A percentile compares a stretch with the other conserved stretches of the same genome.
Conservation (phyloP, 306 rosid species). For the Rosa chinensis region DNA sequence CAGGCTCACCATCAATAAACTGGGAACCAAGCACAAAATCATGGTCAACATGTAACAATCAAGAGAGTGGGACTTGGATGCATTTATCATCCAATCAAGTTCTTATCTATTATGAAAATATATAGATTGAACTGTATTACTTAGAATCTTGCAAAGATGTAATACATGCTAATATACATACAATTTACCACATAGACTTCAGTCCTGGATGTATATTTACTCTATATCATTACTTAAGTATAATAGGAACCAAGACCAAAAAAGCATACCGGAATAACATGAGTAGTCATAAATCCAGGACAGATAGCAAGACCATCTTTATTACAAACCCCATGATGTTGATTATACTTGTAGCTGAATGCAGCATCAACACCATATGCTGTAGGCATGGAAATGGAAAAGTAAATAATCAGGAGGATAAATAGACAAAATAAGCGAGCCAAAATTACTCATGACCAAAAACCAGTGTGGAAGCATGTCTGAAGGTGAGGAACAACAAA, state of each 20-base stretch:
- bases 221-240: not conserved
- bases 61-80: not conserved
- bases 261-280: slow-evolving; percentile 88
- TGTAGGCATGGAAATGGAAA: slow-evolving; percentile 40
- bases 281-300: slow-evolving; percentile 89
- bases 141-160: not conserved
- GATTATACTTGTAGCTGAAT: slow-evolving; percentile 89
- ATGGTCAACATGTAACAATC: slow-evolving; percentile 7
- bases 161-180: not conserved
- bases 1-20: slow-evolving; percentile 93
- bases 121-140: not conserved
- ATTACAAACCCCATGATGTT: slow-evolving; percentile 72
- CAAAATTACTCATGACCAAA: not conserved
- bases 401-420: slow-evolving; percentile 4
- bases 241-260: slow-evolving; percentile 17
- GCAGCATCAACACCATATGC: slow-evolving; percentile 97
- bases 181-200: not conserved
- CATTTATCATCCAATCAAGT: not conserved
- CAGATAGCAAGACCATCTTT: slow-evolving; percentile 93
- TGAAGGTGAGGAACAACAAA: not conserved
- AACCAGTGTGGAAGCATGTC: slow-evolving; percentile 1
- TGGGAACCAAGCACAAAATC: slow-evolving; percentile 29
- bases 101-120: not conserved
- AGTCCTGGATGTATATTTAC: not conserved
- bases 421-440: not conserved